These are phyloP conservation scores for Lentinula guzmanii DNA, from an alignment of 768 basidiomycete genomes.

Conservation along the genomic window DNA sequence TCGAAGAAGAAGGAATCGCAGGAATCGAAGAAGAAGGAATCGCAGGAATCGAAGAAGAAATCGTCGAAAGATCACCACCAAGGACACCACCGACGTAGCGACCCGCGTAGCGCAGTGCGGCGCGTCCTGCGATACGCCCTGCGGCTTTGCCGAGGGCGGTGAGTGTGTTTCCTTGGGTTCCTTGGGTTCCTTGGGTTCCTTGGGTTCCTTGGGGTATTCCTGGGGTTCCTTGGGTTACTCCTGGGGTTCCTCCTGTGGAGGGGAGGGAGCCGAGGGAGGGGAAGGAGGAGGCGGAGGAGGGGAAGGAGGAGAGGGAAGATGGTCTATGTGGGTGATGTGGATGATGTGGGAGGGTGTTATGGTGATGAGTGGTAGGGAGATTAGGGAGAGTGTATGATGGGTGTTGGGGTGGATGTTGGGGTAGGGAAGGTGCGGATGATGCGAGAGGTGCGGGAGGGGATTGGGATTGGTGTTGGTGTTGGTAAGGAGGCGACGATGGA, in stretches of 20 bases:
- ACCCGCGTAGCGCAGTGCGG: background rate
- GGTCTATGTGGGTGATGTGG: too few relatives aligned
- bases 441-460: too few relatives aligned
- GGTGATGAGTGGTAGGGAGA: background rate
- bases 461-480: too few relatives aligned
- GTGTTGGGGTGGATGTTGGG: background rate
- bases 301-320: too few relatives aligned
- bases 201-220: too few relatives aligned
- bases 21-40: constrained; percentile 5
- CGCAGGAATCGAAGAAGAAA: too few relatives aligned
- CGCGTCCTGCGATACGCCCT: background rate
- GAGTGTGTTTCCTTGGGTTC: background rate
- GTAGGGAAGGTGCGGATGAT: background rate
- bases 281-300: background rate
- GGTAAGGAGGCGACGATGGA: too few relatives aligned
- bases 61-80: background rate
- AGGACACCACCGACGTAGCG: background rate
- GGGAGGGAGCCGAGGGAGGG: background rate
- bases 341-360: too few relatives aligned
- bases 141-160: background rate
- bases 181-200: too few relatives aligned
- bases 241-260: background rate
- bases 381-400: background rate
- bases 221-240: too few relatives aligned
- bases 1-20: too few relatives aligned